A percentile compares a stretch with the other conserved stretches of the same genome.
phyloP scores from a whole-genome alignment of 1,284 basidiomycete genomes.

The Golubevia sp. region DNA sequence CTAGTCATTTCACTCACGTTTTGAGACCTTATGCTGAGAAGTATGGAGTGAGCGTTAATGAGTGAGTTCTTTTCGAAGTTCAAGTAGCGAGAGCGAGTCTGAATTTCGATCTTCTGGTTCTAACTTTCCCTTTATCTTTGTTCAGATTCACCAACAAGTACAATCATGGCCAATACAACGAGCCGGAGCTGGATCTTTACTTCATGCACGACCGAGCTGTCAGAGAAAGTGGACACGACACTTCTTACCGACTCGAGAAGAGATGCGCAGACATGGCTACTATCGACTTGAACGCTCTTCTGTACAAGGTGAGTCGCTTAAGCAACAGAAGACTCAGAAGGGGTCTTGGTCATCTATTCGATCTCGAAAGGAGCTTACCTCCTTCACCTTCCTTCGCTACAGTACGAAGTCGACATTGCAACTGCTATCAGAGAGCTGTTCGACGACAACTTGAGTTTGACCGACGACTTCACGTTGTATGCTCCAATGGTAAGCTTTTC shows the following conservation, averaged over 20 bases:
- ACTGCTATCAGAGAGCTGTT: slow-evolving; percentile 82
- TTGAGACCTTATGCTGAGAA: slow-evolving; percentile 92
- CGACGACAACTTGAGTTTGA: slow-evolving; percentile 84
- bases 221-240: slow-evolving; percentile 84
- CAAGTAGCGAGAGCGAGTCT: background rate
- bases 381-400: background rate
- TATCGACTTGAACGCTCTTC: slow-evolving; percentile 85
- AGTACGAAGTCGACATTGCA: slow-evolving; percentile 59
- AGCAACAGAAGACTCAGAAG: background rate
- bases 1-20: slow-evolving; percentile 95
- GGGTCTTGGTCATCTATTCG: slow-evolving; percentile 11
- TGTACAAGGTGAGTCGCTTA: slow-evolving; percentile 70
- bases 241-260: slow-evolving; percentile 94
- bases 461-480: slow-evolving; percentile 75
- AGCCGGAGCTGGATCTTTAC: slow-evolving; percentile 92
- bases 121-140: background rate
- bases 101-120: background rate
- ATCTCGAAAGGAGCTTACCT: slow-evolving; percentile 70
- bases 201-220: slow-evolving; percentile 95
- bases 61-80: slow-evolving; percentile 60
- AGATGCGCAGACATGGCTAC: slow-evolving; percentile 90
- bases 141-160: slow-evolving; percentile 86
- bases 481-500: slow-evolving; percentile 22
- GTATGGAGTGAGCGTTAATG: slow-evolving; percentile 90
- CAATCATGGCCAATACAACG: slow-evolving; percentile 79